phyloP scores from a whole-genome alignment of 345 rosid species.

The Citrus mangshanensis region DNA sequence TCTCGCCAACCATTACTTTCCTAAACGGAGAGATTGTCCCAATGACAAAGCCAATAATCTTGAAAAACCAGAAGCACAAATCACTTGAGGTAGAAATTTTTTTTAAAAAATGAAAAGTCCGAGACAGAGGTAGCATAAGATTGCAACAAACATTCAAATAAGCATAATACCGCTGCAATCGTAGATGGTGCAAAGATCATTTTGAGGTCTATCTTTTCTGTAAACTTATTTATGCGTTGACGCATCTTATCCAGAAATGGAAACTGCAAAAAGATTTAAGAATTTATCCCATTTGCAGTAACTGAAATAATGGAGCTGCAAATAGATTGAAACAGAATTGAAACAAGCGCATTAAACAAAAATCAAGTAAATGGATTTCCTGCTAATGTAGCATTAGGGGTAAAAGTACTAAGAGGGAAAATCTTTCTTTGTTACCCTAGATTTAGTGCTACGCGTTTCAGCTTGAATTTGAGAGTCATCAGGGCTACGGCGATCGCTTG shows the following conservation, averaged over 20 bases:
- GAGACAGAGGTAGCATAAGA: background rate
- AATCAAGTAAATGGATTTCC: background rate
- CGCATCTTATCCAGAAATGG: constrained; percentile 16
- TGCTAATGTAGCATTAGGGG: background rate
- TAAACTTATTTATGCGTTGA: constrained; percentile 7
- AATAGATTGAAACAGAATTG: background rate
- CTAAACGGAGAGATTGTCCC: constrained; percentile 34
- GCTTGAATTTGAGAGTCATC: background rate
- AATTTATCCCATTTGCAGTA: background rate
- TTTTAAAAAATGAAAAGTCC: background rate
- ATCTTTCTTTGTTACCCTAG: constrained; percentile 7
- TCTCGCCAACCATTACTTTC: constrained; percentile 28
- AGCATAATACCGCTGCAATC: constrained; percentile 37
- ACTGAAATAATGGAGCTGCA: background rate
- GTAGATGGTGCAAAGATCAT: constrained; percentile 40
- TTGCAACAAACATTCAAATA: background rate
- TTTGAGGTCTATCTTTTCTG: constrained; percentile 24
- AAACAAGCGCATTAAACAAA: background rate
- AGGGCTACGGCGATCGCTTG: background rate
- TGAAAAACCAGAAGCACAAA: background rate
- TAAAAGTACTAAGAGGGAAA: background rate
- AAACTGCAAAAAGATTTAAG: constrained; percentile 14
- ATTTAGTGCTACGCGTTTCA: constrained; percentile 5
- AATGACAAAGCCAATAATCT: constrained; percentile 38
- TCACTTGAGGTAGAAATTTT: background rate